Conservation (phyloP, 352 stramenopile genomes). For the Phytophthora brassicae region DNA sequence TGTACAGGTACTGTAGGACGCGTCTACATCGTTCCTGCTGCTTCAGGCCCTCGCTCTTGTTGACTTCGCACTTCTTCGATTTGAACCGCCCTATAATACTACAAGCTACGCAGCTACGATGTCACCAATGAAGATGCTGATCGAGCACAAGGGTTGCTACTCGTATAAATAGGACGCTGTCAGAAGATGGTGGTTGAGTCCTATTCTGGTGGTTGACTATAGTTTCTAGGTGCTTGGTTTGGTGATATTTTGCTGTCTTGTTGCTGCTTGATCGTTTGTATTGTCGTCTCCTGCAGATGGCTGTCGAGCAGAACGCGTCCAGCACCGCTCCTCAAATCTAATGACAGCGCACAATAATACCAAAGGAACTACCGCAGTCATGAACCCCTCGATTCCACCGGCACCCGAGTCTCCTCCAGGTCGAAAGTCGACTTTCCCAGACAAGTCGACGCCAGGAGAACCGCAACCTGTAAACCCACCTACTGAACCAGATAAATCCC, state of each 20-base stretch:
- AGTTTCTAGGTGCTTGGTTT: constrained; percentile 24
- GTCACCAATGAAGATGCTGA: constrained; percentile 39
- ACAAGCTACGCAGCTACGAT: too few relatives aligned
- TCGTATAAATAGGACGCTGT: constrained; percentile 29
- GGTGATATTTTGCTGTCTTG: constrained; percentile 3
- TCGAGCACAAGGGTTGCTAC: too few relatives aligned
- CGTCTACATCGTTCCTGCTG: too few relatives aligned
- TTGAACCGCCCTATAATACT: too few relatives aligned
- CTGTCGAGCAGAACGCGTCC: constrained; percentile 14
- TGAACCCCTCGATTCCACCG: constrained; percentile 24
- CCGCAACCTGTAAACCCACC: constrained; percentile 1
- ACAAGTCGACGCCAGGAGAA: constrained; percentile 22
- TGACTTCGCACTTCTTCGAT: too few relatives aligned
- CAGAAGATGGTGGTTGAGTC: constrained; percentile 19
- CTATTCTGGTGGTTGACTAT: constrained; percentile 28
- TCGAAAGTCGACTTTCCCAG: constrained; percentile 18
- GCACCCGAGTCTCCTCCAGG: constrained; percentile 17
- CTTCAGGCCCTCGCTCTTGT: too few relatives aligned
- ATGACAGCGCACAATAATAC: constrained; percentile 34
- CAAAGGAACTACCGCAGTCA: constrained; percentile 27
- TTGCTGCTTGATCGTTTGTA: constrained; percentile 4
- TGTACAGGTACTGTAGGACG: too few relatives aligned
- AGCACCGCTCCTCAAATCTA: not conserved
- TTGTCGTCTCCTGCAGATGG: constrained; percentile 16
- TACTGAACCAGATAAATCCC: constrained; percentile 15